These are phyloP conservation scores for Hypericum perforatum DNA, from an alignment of 345 rosid genomes.

Conservation along the genomic window DNA sequence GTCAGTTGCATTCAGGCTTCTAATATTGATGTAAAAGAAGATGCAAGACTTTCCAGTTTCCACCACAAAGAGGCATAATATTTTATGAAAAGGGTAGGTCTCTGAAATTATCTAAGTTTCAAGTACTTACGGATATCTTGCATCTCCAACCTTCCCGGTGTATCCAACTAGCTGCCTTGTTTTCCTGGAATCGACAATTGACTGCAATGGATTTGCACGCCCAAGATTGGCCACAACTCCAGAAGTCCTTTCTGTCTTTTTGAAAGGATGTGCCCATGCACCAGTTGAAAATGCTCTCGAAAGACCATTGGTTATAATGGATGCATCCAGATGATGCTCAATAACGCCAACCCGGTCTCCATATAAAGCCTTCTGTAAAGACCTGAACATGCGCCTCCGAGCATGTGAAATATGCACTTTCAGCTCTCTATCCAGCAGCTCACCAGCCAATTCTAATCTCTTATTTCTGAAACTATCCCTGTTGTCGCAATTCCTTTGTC, in stretches of 20 bases:
- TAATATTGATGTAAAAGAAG: too few relatives aligned
- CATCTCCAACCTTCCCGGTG: slow-evolving; percentile 96
- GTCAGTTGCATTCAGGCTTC: too few relatives aligned
- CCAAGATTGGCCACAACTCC: slow-evolving; percentile 88
- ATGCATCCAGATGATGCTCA: slow-evolving; percentile 80
- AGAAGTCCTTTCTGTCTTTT: slow-evolving; percentile 72
- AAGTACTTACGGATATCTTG: slow-evolving; percentile 82
- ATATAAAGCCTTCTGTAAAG: slow-evolving; percentile 64
- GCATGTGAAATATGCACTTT: slow-evolving; percentile 69
- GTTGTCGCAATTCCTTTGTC: slow-evolving; percentile 65
- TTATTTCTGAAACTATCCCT: slow-evolving; percentile 81
- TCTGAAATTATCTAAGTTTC: not conserved
- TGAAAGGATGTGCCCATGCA: slow-evolving; percentile 87
- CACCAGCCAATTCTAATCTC: slow-evolving; percentile 79
- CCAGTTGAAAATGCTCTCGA: slow-evolving; percentile 96
- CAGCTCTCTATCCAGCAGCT: slow-evolving; percentile 76
- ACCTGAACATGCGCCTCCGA: slow-evolving; percentile 58
- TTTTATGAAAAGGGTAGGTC: not conserved
- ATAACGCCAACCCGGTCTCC: slow-evolving; percentile 57
- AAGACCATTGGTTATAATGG: slow-evolving; percentile 79
- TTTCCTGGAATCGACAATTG: slow-evolving; percentile 72
- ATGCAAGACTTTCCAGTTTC: not conserved
- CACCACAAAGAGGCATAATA: not conserved
- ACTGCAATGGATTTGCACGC: slow-evolving; percentile 80
- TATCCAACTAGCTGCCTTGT: slow-evolving; percentile 71